These are phyloP conservation scores for Lodderomyces elongisporus DNA, from an alignment of 1,139 yeast genomes.

Conservation along the genomic window DNA sequence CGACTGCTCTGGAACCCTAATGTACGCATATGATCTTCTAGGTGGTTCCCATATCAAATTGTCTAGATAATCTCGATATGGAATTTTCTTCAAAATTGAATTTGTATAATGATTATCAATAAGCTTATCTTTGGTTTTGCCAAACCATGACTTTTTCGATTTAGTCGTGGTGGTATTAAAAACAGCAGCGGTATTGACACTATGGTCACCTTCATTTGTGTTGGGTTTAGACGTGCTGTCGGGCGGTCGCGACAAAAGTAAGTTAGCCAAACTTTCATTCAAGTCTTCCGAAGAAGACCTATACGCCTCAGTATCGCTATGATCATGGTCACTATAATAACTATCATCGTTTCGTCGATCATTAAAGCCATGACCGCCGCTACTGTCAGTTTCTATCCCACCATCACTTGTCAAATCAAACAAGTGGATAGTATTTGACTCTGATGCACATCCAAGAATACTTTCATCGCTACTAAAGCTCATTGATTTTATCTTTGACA, in stretches of 20 bases:
- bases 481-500: conserved; percentile 51
- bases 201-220: conserved; percentile 2
- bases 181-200: conserved; percentile 7
- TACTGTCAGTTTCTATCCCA: conserved; percentile 12
- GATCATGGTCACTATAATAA: conserved; percentile 7
- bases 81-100: conserved; percentile 35
- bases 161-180: too few relatives aligned
- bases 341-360: conserved; percentile 8
- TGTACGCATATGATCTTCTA: conserved; percentile 39
- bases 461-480: conserved; percentile 48
- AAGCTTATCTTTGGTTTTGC: conserved; percentile 19
- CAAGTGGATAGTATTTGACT: conserved; percentile 65
- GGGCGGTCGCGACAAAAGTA: conserved; percentile 25
- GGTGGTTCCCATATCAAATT: conserved; percentile 46
- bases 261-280: conserved; percentile 41
- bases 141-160: conserved; percentile 14
- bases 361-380: conserved; percentile 7
- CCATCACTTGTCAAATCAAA: conserved; percentile 32
- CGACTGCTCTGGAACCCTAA: conserved; percentile 32
- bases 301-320: conserved; percentile 11
- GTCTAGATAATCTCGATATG: conserved; percentile 39
- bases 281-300: conserved; percentile 27
- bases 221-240: conserved; percentile 5
- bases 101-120: conserved; percentile 36
- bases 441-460: conserved; percentile 62